These are phyloP conservation scores for Paecilomyces fulvus DNA, from an alignment of 2,329 filamentous ascomycete species.

Conservation along the genomic window DNA sequence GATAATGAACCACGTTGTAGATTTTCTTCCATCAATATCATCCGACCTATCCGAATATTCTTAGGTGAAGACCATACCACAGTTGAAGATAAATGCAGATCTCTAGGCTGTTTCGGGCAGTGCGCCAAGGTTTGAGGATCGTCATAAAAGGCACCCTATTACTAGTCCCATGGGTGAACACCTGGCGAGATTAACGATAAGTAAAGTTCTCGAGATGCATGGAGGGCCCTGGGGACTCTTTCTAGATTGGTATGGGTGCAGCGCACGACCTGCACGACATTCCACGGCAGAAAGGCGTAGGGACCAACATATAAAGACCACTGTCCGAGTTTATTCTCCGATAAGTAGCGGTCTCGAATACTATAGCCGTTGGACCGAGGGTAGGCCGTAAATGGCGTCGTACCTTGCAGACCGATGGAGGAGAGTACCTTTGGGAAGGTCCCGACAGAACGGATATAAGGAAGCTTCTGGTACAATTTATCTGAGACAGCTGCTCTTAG, in stretches of 20 bases:
- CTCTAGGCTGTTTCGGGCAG: neutral
- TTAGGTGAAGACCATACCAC: neutral
- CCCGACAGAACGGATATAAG: neutral
- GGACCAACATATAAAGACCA: neutral
- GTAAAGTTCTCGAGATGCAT: neutral
- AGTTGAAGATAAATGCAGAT: neutral
- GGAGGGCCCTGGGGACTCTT: neutral
- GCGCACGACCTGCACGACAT: neutral
- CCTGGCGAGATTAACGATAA: neutral
- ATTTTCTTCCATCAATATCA: neutral
- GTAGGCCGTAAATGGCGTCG: neutral
- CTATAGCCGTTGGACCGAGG: neutral
- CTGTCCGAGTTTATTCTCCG: neutral
- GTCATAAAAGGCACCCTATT: neutral
- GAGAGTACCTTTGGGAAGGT: neutral
- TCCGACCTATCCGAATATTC: neutral
- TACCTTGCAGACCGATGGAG: neutral
- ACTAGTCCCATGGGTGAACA: neutral
- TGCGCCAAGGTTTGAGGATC: neutral
- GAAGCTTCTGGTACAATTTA: neutral
- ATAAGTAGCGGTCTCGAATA: neutral
- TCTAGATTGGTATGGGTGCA: neutral
- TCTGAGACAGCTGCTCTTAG: neutral
- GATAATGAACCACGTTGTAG: neutral
- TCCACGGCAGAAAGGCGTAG: neutral